Base-by-base conservation (phyloP, 1,139 yeast genomes). In the Candida sanyaensis region DNA sequence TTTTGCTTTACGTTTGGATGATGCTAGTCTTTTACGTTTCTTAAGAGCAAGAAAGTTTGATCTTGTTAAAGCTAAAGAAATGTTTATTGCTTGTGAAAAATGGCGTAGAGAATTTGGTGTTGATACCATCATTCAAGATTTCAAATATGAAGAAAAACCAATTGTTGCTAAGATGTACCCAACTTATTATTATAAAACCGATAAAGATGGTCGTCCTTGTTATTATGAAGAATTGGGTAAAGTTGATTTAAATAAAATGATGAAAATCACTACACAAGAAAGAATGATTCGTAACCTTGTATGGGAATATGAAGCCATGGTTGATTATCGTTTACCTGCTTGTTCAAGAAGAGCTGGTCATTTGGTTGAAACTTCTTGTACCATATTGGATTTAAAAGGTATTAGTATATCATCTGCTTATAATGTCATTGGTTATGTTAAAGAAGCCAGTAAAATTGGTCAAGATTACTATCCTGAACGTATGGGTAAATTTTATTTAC, bases 381-480 rank as follows among this genome's bases (percentile, higher is more conserved):
- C 99, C 38, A 88, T 93, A 60, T 77, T 93, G 75, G 99, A 93
- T 66, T 80, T 93, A 66, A 93, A 93, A 75, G 98, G 98, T 24
- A 91, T 93, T 50, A 89, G 97, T 27, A 75, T 93, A 54, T 74
- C 86, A 31, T 74, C 95, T 45, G 96, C 96, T 36, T 83, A 86
- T 55, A 89, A 86, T 66, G 99, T 93, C 42, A 78, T 91, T 59
- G 78, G 86, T 26, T 93, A 92, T 69, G 96, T 93, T 48, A 83
- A 86, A 65, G 97, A 91, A 69, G 97, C 99, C 27, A 88, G 97
- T 21, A 75, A 80, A 60, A 90, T 93, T 63, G 97, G 98, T 54
- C 99, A 93, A 74, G 90, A 93, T 75, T 93, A 88, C 71, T 93
- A 93, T 68, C 99, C 99, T n/a, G 99, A 93, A 77, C 87, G 99